Evolutionary conservation across 139 green algal species (phyloP).

Genomic region (Ettlia oleoabundans): DNA sequence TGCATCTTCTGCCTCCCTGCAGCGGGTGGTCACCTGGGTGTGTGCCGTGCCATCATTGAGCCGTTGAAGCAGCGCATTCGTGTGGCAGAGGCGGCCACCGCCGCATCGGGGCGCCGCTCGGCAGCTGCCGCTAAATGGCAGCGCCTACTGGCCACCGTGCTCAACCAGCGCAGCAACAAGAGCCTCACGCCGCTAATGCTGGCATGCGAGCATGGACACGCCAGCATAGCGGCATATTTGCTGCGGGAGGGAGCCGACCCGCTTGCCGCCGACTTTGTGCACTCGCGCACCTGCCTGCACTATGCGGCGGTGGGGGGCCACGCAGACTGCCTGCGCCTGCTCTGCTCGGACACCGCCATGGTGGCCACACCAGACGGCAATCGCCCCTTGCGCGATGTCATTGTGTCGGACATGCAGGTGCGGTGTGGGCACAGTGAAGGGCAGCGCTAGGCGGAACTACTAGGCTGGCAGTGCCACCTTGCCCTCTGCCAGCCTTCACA

Average conservation of each 20-base stretch:
- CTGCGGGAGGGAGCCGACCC: constrained; percentile 52
- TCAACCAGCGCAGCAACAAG: constrained; percentile 48
- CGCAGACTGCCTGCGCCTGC: constrained; percentile 35
- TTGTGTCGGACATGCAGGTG: constrained; percentile 59
- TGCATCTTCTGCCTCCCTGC: background rate
- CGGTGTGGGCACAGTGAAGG: background rate
- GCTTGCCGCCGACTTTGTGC: constrained; percentile 43
- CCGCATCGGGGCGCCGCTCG: background rate
- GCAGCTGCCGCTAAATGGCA: constrained; percentile 19
- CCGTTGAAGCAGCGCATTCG: constrained; percentile 18
- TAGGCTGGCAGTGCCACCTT: constrained; percentile 11
- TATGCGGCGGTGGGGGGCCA: constrained; percentile 53
- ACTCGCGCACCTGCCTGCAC: constrained; percentile 53
- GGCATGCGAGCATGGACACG: constrained; percentile 56
- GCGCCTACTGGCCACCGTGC: constrained; percentile 33
- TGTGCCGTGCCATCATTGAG: constrained; percentile 43
- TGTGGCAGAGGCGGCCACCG: background rate
- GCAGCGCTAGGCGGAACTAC: background rate
- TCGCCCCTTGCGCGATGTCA: constrained; percentile 40
- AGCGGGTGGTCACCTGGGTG: constrained; percentile 23
- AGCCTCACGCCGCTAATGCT: constrained; percentile 62
- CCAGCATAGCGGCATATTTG: constrained; percentile 42
- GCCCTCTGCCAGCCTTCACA: too few relatives aligned
- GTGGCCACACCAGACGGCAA: constrained; percentile 31
- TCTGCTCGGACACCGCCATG: constrained; percentile 41